phyloP scores from a whole-genome alignment of 2,329 filamentous ascomycete species.

The Paraconiothyrium brasiliense region DNA sequence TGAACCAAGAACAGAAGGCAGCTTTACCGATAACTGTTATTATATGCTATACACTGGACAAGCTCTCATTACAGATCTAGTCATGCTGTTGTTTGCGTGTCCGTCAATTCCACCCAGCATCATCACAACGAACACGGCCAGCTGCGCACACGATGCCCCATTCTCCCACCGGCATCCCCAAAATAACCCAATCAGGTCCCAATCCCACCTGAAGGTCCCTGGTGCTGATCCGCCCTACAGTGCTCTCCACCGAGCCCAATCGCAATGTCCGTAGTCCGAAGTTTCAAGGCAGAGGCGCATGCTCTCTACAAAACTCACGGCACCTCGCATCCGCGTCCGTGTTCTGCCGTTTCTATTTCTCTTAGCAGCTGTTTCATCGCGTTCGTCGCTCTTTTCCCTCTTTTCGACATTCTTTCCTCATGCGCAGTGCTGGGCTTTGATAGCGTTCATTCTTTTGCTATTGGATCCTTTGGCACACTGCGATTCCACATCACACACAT shows the following conservation, averaged over 20 bases:
- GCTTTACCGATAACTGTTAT: too few species aligned
- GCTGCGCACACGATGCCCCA: conserved; percentile 1
- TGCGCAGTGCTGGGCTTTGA: conserved; percentile 3
- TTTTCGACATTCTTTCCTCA: conserved; percentile 3
- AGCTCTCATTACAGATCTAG: not conserved
- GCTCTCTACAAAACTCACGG: conserved; percentile 13
- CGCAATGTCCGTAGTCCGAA: conserved; percentile 17
- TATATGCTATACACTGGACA: not conserved
- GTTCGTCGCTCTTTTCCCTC: conserved; percentile 8
- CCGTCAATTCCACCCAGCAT: not conserved
- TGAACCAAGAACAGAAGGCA: too few species aligned
- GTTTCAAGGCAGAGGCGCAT: conserved; percentile 14
- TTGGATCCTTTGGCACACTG: conserved; percentile 1
- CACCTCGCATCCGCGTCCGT: conserved; percentile 5
- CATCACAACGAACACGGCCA: conserved; percentile 5
- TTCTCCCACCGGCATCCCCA: not conserved
- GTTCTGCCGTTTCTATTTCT: conserved; percentile 4
- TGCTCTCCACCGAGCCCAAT: not conserved
- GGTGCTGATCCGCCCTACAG: conserved; percentile 1
- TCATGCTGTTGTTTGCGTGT: not conserved
- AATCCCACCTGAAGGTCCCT: not conserved
- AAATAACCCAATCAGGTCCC: conserved; percentile 7
- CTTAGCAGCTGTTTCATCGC: conserved; percentile 1
- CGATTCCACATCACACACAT: not conserved
- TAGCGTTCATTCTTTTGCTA: conserved; percentile 12